Evolutionary conservation across 2,329 filamentous ascomycete species (phyloP), one percentile per base, ranked within the genome.

Genomic region (Beauveria bassiana): DNA sequence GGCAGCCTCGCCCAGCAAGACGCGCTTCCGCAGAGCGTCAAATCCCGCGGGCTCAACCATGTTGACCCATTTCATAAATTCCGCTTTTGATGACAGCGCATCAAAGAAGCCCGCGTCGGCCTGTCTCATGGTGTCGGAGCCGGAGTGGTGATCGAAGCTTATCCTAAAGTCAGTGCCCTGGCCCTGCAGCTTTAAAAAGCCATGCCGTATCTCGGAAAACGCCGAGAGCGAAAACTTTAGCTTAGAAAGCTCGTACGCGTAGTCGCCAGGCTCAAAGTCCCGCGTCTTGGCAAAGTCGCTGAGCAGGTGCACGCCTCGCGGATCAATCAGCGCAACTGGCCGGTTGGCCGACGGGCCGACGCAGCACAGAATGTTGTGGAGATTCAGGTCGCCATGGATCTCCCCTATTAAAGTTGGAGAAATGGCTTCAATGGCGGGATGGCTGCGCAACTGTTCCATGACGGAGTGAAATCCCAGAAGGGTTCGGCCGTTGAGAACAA

Each of bases 221-320:
- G 51, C 59, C 20, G 59, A 55, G 4, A 61, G 47, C 5, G 59
- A 61, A 16, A 61, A 61, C 5, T 55, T 54, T 14, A 61, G 51
- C 34, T 61, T 61, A 10, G 59, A 61, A 5, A 61, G 51, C 51
- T 56, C 51, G 38, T 61, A 61, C 3, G 51, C 50, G 10, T 61
- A 61, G 51, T 61, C 59, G 5, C 59, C 59, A 6, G 51, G 59
- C 45, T 61, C 59, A 55, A 61, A 61, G 31, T 61, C 51, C 7
- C 51, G 43, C 9, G 42, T 61, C 8, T 16, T 46, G 20, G 59
- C 59, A 55, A 55, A 54, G 22, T 61, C 59, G 45, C 59, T 55
- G 26, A 61, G 59, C 24, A 61, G 59, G 28, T 54, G 59, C 16
- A 61, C 59, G n/a, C 59, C 59, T n/a, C 59, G 59, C 31, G 59